Evolutionary conservation across 768 basidiomycete genomes (phyloP).

Genomic region (Mycena vulgaris): DNA sequence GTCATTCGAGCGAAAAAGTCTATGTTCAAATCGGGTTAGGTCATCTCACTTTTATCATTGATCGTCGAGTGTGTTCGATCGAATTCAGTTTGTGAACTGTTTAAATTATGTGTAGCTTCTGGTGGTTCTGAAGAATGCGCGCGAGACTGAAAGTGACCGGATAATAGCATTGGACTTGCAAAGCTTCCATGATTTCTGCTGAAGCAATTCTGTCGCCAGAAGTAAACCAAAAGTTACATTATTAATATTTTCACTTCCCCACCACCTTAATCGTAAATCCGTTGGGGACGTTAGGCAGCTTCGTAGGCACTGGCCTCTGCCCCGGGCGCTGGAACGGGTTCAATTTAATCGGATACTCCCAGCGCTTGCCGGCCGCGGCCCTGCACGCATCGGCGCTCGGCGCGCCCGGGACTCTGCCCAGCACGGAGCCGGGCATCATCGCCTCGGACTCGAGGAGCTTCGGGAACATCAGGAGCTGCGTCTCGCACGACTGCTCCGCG

Average conservation of each 20-base stretch:
- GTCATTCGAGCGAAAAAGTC: too few species aligned
- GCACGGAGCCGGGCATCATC: neutral
- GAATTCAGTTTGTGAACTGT: too few species aligned
- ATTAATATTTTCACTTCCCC: neutral
- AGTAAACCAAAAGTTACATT: neutral
- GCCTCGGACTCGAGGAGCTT: neutral
- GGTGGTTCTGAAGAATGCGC: too few species aligned
- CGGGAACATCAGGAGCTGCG: conserved; percentile 22
- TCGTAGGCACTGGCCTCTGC: conserved; percentile 35
- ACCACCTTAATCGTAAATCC: conserved; percentile 37
- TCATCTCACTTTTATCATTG: too few species aligned
- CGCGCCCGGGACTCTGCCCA: conserved; percentile 6
- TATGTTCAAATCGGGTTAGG: too few species aligned
- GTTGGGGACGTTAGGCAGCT: conserved; percentile 36
- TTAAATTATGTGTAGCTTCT: too few species aligned
- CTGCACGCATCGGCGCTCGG: neutral
- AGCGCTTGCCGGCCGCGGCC: neutral
- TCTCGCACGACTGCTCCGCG: conserved; percentile 41
- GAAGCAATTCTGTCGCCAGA: too few species aligned
- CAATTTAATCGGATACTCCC: conserved; percentile 37
- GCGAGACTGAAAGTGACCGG: too few species aligned
- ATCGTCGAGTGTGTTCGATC: too few species aligned
- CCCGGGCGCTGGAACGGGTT: conserved; percentile 43
- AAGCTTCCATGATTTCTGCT: too few species aligned
- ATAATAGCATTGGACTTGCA: too few species aligned